A percentile compares a stretch with the other conserved stretches of the same genome.
These are phyloP conservation scores for Effrenium voratum DNA, from an alignment of 73 alveolate genomes.

Conservation along the genomic window DNA sequence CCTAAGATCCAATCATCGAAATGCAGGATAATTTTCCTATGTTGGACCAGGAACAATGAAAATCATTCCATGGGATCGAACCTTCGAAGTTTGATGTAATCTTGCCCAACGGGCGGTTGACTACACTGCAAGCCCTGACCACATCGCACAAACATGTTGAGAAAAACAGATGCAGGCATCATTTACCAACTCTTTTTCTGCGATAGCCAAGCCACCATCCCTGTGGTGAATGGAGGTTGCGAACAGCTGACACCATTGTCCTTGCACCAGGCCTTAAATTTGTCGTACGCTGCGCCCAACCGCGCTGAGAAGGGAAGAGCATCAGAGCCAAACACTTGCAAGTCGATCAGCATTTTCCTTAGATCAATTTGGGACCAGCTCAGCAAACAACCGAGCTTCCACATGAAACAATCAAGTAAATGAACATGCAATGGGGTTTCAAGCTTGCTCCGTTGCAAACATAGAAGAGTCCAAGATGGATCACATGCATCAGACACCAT, in stretches of 20 bases:
- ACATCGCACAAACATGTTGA: not conserved
- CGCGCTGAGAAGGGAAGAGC: not conserved
- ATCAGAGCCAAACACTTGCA: not conserved
- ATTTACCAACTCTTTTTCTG: not conserved
- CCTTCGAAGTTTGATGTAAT: not conserved
- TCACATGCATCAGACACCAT: conserved; percentile 4
- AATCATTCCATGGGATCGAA: not conserved
- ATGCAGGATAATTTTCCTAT: no score
- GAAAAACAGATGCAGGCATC: not conserved
- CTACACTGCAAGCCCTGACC: not conserved
- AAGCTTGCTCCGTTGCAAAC: not conserved
- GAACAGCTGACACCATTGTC: not conserved
- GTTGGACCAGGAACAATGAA: not conserved
- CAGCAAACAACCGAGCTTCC: not conserved
- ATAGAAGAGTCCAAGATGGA: not conserved
- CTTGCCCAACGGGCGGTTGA: not conserved
- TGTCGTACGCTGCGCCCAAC: not conserved
- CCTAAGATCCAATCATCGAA: not conserved
- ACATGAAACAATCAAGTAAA: not conserved
- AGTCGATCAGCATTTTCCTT: not conserved
- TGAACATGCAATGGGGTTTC: not conserved
- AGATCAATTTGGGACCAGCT: not conserved
- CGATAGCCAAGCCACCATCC: not conserved
- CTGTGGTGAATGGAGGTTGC: not conserved
- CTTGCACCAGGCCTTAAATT: not conserved